A percentile compares a stretch with the other conserved stretches of the same genome.
phyloP scores from a whole-genome alignment of 371 early-diverging fungal genomes.

The Mucor velutinosus region DNA sequence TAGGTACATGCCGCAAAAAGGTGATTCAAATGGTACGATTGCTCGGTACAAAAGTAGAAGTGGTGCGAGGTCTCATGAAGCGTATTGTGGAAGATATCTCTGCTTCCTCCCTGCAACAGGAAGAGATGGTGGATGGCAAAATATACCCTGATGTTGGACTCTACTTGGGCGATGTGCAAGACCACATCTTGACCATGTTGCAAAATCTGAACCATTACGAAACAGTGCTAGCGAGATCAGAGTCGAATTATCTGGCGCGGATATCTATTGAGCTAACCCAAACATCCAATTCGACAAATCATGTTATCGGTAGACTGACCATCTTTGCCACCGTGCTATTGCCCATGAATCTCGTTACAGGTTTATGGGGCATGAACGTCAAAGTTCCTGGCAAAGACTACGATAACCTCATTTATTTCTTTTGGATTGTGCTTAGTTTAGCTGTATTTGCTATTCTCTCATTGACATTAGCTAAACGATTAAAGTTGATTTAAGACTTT shows the following conservation, averaged over 20 bases:
- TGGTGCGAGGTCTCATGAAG: conserved; percentile 69
- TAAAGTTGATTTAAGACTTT: conserved; percentile 2
- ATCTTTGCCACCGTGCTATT: conserved; percentile 87
- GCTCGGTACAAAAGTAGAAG: conserved; percentile 78
- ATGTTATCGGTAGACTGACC: conserved; percentile 87
- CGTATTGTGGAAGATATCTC: conserved; percentile 36
- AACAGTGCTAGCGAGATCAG: conserved; percentile 85
- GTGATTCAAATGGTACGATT: conserved; percentile 80
- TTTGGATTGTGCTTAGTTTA: conserved; percentile 42
- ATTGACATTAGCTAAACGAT: conserved; percentile 21
- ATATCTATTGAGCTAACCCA: conserved; percentile 94
- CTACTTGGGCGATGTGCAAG: conserved; percentile 93
- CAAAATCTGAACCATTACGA: conserved; percentile 90
- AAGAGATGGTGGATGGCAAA: conserved; percentile 21
- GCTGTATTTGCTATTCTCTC: conserved; percentile 42
- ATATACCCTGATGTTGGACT: conserved; percentile 51
- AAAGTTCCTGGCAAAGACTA: conserved; percentile 70
- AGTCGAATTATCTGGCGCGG: conserved; percentile 93
- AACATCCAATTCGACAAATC: conserved; percentile 85
- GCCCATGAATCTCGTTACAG: conserved; percentile 92
- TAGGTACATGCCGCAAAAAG: conserved; percentile 79
- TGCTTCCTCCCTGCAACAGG: neutral
- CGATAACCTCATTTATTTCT: conserved; percentile 46
- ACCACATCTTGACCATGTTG: conserved; percentile 93
- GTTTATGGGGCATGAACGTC: conserved; percentile 76